Base-by-base conservation (phyloP, 2,329 filamentous ascomycete species). In the Talaromyces sp. region DNA sequence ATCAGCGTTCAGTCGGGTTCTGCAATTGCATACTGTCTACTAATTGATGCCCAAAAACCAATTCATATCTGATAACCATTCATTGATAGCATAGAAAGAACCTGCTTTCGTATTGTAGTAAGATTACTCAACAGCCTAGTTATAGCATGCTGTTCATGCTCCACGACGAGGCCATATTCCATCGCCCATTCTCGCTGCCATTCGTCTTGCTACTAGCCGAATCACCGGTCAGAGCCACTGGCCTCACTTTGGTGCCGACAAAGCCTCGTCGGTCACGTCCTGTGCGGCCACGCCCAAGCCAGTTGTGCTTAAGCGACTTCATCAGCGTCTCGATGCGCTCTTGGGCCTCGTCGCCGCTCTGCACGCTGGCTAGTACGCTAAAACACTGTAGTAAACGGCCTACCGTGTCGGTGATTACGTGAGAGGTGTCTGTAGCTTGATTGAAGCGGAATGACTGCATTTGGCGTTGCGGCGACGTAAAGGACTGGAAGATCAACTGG, bases 331-430 rank as follows among this genome's bases (percentile, higher is more conserved):
- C 89, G 69, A 98, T 89, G 75, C 89, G 91, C 60, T 83, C 84
- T 71, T 93, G 90, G 1, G 85, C 83, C 41, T 89, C 86, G 64
- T 96, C 91, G 10, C 84, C 84, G 0, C 82, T 86, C 69, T 86
- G 88, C 13, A 96, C 84, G 63, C 87, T 88, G 3, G 91, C 90
- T 24, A 99, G 81, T 8, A 99, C 92, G 72, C 89, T 93, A 75
- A 98, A 89, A 74, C 95, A 99, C 78, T 99, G 95, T 64, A 99
- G 80, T 91, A 99, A 96, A 56, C 93, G 83, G 0, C 92, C 95
- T 0, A 97, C 93, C 67, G 93, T 96, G 67, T 98, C 93, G 0
- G 95, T 96, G 58, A 98, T 95, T 86, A 71, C 91, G 84, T 69
- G 77, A 59, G 86, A 88, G 69, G 74, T 76, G 61, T 80, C 78